Conservation (phyloP, 345 rosid genomes). For the Iberis pinnata region DNA sequence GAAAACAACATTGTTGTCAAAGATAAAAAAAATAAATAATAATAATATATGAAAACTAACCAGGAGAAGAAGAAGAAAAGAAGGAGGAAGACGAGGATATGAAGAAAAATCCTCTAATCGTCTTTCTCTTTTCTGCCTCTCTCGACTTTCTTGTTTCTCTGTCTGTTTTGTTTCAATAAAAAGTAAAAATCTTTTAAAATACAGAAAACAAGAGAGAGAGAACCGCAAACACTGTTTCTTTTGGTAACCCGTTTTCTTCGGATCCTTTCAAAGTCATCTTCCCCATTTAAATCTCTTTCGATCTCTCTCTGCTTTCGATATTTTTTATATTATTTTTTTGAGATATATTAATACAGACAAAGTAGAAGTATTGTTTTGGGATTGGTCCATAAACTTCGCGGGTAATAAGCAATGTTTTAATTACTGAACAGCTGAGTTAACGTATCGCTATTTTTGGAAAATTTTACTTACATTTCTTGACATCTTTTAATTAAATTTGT, state of each 20-base stretch:
- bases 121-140: slow-evolving; percentile 21
- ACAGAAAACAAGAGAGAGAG: slow-evolving; percentile 18
- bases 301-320: background rate
- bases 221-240: slow-evolving; percentile 20
- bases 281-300: slow-evolving; percentile 25
- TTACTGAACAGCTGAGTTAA: slow-evolving; percentile 22
- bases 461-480: too few relatives aligned
- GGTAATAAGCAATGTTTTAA: slow-evolving; percentile 26
- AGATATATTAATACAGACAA: slow-evolving; percentile 15
- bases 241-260: slow-evolving; percentile 31
- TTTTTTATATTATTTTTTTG: background rate
- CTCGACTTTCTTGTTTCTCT: slow-evolving; percentile 15
- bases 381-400: slow-evolving; percentile 20
- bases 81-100: slow-evolving; percentile 24
- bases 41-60: slow-evolving; percentile 17
- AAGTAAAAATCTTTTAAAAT: background rate
- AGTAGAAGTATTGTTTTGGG: slow-evolving; percentile 1
- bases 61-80: slow-evolving; percentile 20
- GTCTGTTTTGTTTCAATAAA: slow-evolving; percentile 18
- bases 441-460: too few relatives aligned
- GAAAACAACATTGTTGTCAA: slow-evolving; percentile 12
- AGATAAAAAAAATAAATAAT: background rate
- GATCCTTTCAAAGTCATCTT: slow-evolving; percentile 26
- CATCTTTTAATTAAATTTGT: too few relatives aligned
- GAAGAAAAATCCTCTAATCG: slow-evolving; percentile 29